A percentile compares a stretch with the other conserved stretches of the same genome.
phyloP scores from a whole-genome alignment of 768 basidiomycete genomes.

The Lentinus brumalis region DNA sequence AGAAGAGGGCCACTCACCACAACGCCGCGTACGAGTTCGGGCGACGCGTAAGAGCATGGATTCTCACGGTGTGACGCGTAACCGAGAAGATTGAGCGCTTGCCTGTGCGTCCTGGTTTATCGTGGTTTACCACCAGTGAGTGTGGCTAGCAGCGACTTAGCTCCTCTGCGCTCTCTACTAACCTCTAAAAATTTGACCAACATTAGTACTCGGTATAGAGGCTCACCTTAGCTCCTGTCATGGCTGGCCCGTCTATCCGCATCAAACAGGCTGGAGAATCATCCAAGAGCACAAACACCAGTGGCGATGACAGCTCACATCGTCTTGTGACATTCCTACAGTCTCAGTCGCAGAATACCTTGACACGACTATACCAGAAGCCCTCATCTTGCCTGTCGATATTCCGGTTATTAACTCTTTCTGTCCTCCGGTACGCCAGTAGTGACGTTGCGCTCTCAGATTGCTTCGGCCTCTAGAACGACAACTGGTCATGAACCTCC shows the following conservation, averaged over 20 bases:
- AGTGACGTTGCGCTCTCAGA: conserved; percentile 38
- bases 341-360: conserved; percentile 73
- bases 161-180: background rate
- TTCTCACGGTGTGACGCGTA: conserved; percentile 11
- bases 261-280: conserved; percentile 11
- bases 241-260: conserved; percentile 22
- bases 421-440: background rate
- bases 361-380: conserved; percentile 78
- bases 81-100: background rate
- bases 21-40: too few relatives aligned
- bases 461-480: conserved; percentile 77
- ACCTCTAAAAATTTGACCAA: background rate
- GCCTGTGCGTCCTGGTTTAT: background rate
- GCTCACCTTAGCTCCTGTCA: background rate
- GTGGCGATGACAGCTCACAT: conserved; percentile 43
- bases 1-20: too few relatives aligned
- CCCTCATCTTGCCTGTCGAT: conserved; percentile 90
- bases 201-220: background rate
- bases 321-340: conserved; percentile 78
- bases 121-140: conserved; percentile 1
- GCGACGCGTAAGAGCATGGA: background rate
- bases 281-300: conserved; percentile 2
- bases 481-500: conserved; percentile 83
- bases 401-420: conserved; percentile 62
- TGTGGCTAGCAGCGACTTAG: background rate